Evolutionary conservation across 2,329 filamentous ascomycete genomes (phyloP).

Genomic region (Fusarium pseudoanthophilum): DNA sequence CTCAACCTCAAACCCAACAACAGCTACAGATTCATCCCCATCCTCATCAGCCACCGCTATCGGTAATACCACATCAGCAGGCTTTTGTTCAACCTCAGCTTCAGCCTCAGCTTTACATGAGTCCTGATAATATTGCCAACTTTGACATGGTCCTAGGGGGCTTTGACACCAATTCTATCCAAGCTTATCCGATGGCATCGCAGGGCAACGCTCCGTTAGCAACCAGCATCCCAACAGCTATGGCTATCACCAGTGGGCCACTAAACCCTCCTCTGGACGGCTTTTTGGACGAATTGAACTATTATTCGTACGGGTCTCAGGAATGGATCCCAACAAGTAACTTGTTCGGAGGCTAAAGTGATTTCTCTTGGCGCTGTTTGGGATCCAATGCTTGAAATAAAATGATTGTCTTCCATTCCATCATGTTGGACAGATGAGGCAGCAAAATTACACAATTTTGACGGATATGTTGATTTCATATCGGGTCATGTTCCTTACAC

Average conservation of each 20-base stretch:
- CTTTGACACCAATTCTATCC: slow-evolving; percentile 44
- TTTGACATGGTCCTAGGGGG: slow-evolving; percentile 56
- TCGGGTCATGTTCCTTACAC: not conserved
- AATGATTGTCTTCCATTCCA: not conserved
- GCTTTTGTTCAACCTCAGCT: slow-evolving; percentile 28
- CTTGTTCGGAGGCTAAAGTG: slow-evolving; percentile 40
- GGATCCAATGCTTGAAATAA: not conserved
- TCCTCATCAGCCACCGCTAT: slow-evolving; percentile 1
- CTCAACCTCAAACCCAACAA: slow-evolving; percentile 40
- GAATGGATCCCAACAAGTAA: slow-evolving; percentile 36
- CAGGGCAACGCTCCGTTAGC: slow-evolving; percentile 15
- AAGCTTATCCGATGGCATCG: slow-evolving; percentile 28
- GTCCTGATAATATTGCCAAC: slow-evolving; percentile 5
- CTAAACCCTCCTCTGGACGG: slow-evolving; percentile 54
- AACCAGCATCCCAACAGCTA: slow-evolving; percentile 8
- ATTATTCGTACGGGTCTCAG: slow-evolving; percentile 54
- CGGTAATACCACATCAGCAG: slow-evolving; percentile 36
- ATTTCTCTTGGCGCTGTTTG: not conserved
- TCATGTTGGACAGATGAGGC: not conserved
- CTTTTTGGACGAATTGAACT: slow-evolving; percentile 59
- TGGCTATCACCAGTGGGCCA: not conserved
- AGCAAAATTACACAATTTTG: not conserved
- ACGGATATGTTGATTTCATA: not conserved
- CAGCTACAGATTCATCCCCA: slow-evolving; percentile 4
- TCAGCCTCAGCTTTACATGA: slow-evolving; percentile 24